phyloP scores from a whole-genome alignment of 768 basidiomycete genomes.

The Porphyrellus cyaneotinctus region DNA sequence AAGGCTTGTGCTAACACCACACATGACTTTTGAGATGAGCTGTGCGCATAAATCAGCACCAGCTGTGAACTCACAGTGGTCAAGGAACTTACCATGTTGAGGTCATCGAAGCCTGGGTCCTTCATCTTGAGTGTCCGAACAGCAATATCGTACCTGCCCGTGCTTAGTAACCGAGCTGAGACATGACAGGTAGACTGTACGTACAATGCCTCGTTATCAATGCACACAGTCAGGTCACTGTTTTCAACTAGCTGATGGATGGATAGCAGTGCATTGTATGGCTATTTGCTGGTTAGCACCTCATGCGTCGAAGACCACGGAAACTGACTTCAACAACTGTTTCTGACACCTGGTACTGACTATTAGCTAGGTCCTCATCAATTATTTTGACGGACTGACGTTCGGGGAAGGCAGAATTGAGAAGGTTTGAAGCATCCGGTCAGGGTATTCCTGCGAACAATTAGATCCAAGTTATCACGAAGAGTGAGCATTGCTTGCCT shows the following conservation, averaged over 20 bases:
- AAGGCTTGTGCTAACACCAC: conserved; percentile 87
- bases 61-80: neutral
- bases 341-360: conserved; percentile 36
- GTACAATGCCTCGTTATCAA: conserved; percentile 85
- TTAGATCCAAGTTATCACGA: neutral
- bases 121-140: conserved; percentile 61
- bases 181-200: conserved; percentile 16
- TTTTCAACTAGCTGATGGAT: conserved; percentile 88
- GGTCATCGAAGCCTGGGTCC: conserved; percentile 56
- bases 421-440: conserved; percentile 50
- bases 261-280: conserved; percentile 83
- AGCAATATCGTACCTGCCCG: conserved; percentile 65
- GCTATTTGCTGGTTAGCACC: conserved; percentile 36
- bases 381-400: conserved; percentile 28
- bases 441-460: conserved; percentile 50
- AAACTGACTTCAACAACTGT: conserved; percentile 48
- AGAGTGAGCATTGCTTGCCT: conserved; percentile 41
- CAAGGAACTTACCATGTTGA: conserved; percentile 55
- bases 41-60: conserved; percentile 19
- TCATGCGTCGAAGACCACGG: neutral
- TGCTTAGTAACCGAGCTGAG: neutral
- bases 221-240: conserved; percentile 76
- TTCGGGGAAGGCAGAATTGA: conserved; percentile 54
- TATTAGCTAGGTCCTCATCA: conserved; percentile 10
- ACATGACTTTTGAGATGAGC: conserved; percentile 89